These are phyloP conservation scores for Sungouiozyma intestinalis DNA, from an alignment of 805 yeast genomes.

Conservation along the genomic window DNA sequence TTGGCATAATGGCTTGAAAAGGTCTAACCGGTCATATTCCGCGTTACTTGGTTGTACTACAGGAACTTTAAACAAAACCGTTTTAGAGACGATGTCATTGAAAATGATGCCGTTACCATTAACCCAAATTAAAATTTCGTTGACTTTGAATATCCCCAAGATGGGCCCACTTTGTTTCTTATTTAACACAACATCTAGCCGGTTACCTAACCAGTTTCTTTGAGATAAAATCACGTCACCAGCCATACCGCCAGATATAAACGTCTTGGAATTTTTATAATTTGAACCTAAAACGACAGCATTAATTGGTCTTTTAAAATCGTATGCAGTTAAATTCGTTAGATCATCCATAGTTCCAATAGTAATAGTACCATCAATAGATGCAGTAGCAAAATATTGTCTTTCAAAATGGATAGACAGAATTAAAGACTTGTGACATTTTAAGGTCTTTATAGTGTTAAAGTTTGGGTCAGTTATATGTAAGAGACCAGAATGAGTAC, in stretches of 20 bases:
- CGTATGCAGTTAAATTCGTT: slow-evolving; percentile 58
- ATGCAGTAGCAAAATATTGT: slow-evolving; percentile 67
- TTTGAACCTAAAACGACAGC: slow-evolving; percentile 72
- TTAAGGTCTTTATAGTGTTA: slow-evolving; percentile 54
- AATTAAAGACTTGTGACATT: slow-evolving; percentile 81
- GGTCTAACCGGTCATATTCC: slow-evolving; percentile 53
- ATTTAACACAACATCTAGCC: slow-evolving; percentile 57
- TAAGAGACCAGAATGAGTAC: slow-evolving; percentile 80
- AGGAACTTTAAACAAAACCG: slow-evolving; percentile 40
- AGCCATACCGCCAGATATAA: slow-evolving; percentile 82
- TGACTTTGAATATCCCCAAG: slow-evolving; percentile 51
- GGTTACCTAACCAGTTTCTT: slow-evolving; percentile 78
- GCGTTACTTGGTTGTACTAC: slow-evolving; percentile 34
- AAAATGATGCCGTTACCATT: slow-evolving; percentile 70
- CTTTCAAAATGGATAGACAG: slow-evolving; percentile 68
- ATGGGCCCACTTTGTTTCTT: slow-evolving; percentile 51
- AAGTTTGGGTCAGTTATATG: slow-evolving; percentile 57
- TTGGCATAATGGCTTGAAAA: slow-evolving; percentile 73
- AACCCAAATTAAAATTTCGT: slow-evolving; percentile 70
- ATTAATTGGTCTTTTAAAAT: slow-evolving; percentile 81
- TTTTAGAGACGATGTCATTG: slow-evolving; percentile 45
- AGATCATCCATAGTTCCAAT: slow-evolving; percentile 54
- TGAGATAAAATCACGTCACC: slow-evolving; percentile 71
- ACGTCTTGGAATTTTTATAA: slow-evolving; percentile 50
- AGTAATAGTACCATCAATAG: slow-evolving; percentile 89